Conservation (phyloP, 2,329 filamentous ascomycete genomes). For the Hymenoscyphus linearis region DNA sequence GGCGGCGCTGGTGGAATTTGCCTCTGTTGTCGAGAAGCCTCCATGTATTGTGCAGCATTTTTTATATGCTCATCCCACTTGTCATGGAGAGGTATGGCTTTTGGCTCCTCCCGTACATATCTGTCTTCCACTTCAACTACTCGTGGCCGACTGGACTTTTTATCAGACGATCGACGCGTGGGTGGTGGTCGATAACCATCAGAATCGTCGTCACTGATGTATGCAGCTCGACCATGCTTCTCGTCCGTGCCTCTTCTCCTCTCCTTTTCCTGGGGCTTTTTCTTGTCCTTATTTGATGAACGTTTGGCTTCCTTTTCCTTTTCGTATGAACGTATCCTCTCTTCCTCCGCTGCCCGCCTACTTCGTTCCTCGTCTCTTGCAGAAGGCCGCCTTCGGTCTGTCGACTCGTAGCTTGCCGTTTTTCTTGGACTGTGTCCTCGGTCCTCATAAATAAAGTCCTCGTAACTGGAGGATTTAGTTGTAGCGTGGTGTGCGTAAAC, state of each 20-base stretch:
- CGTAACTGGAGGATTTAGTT: slow-evolving; percentile 38
- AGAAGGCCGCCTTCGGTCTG: slow-evolving; percentile 29
- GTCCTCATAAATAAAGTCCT: background rate
- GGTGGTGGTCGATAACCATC: slow-evolving; percentile 8
- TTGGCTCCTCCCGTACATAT: slow-evolving; percentile 7
- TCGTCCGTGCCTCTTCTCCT: slow-evolving; percentile 35
- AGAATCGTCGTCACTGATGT: slow-evolving; percentile 27
- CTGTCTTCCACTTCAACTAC: slow-evolving; percentile 21
- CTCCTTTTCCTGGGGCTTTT: slow-evolving; percentile 35
- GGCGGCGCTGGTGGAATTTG: no score
- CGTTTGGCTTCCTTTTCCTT: slow-evolving; percentile 33
- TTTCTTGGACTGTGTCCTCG: slow-evolving; percentile 36
- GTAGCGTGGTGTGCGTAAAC: slow-evolving; percentile 41
- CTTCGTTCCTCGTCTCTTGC: slow-evolving; percentile 32
- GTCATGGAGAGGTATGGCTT: slow-evolving; percentile 17
- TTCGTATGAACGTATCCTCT: slow-evolving; percentile 26
- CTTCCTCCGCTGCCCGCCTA: slow-evolving; percentile 31
- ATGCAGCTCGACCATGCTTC: slow-evolving; percentile 22
- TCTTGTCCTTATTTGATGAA: slow-evolving; percentile 26
- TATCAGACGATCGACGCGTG: slow-evolving; percentile 16
- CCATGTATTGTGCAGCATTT: slow-evolving; percentile 28
- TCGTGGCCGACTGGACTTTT: slow-evolving; percentile 21
- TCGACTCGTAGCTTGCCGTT: slow-evolving; percentile 40
- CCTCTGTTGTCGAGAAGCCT: slow-evolving; percentile 27
- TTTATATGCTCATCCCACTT: slow-evolving; percentile 27